Conservation (phyloP, 805 yeast species). For the Ogataea naganishii region DNA sequence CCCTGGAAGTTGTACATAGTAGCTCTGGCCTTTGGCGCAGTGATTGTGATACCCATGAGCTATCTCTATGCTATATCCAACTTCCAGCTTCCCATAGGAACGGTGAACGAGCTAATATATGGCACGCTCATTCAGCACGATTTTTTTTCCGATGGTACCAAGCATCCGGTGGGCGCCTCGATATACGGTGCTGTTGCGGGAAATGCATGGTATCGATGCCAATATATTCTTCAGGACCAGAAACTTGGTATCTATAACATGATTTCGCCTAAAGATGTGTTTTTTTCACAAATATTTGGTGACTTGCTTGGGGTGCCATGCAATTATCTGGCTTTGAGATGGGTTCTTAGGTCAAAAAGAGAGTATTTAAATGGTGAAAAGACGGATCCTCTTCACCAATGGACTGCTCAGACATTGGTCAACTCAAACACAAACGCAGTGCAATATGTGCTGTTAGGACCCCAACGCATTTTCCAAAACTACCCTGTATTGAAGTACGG, state of each 20-base stretch:
- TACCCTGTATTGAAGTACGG: conserved; percentile 37
- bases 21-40: conserved; percentile 33
- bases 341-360: conserved; percentile 33
- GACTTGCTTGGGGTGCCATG: conserved; percentile 45
- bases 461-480: conserved; percentile 31
- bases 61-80: conserved; percentile 43
- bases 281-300: conserved; percentile 43
- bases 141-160: conserved; percentile 9
- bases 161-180: conserved; percentile 41
- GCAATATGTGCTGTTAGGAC: conserved; percentile 43
- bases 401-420: conserved; percentile 40
- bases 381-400: conserved; percentile 38
- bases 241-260: conserved; percentile 46
- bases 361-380: conserved; percentile 20
- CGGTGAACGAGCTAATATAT: conserved; percentile 40
- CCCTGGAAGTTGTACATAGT: conserved; percentile 33
- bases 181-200: conserved; percentile 46
- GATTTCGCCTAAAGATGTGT: conserved; percentile 41
- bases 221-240: conserved; percentile 29
- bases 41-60: conserved; percentile 39
- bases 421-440: conserved; percentile 39
- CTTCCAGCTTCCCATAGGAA: conserved; percentile 44
- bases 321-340: conserved; percentile 38
- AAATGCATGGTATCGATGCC: conserved; percentile 45
- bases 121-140: conserved; percentile 34